phyloP scores from a whole-genome alignment of 805 yeast genomes.

The Spathaspora hagerdaliae region DNA sequence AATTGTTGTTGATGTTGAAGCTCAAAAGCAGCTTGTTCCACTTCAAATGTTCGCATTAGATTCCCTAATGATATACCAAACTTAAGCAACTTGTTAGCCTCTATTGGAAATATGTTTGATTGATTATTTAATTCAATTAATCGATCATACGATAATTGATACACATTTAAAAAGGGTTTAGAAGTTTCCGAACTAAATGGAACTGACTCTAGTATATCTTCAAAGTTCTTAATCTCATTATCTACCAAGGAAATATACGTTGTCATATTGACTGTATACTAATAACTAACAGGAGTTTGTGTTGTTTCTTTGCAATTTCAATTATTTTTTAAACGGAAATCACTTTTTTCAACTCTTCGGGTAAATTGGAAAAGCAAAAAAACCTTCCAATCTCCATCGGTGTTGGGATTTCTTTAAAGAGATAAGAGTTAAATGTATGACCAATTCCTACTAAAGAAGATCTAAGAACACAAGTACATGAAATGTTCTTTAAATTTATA shows the following conservation, averaged over 20 bases:
- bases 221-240: constrained; percentile 22
- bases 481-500: constrained; percentile 5
- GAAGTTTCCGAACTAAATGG: constrained; percentile 25
- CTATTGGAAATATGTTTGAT: constrained; percentile 25
- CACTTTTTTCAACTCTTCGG: no score
- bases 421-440: no score
- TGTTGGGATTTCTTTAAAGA: no score
- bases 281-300: no score
- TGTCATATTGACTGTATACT: constrained; percentile 3
- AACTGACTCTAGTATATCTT: constrained; percentile 26
- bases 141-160: constrained; percentile 21
- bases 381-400: no score
- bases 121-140: constrained; percentile 20
- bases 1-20: constrained; percentile 20
- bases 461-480: no score
- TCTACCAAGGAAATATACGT: constrained; percentile 14
- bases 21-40: constrained; percentile 27
- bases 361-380: no score
- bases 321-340: no score
- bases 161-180: constrained; percentile 26
- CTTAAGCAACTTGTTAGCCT: constrained; percentile 34
- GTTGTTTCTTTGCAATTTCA: no score
- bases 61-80: constrained; percentile 41
- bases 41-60: constrained; percentile 30
- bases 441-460: no score